These are phyloP conservation scores for Aureobasidium sp. DNA, from an alignment of 2,329 filamentous ascomycete species.

Conservation along the genomic window DNA sequence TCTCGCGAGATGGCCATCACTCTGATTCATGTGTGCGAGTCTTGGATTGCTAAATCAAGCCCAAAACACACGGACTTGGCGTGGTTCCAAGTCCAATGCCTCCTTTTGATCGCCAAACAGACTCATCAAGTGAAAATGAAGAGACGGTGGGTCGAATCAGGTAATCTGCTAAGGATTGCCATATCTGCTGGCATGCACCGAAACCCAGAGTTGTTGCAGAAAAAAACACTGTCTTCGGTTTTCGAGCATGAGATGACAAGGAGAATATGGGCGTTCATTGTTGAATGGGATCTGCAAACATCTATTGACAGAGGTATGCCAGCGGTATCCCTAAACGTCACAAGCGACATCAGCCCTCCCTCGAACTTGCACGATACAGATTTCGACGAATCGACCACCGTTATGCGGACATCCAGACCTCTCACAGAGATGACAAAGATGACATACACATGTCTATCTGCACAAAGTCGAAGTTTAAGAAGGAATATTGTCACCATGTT, in stretches of 20 bases:
- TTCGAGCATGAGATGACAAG: slow-evolving; percentile 46
- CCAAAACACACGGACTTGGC: slow-evolving; percentile 44
- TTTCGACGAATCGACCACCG: slow-evolving; percentile 24
- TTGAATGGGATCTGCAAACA: slow-evolving; percentile 48
- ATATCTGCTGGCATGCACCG: slow-evolving; percentile 47
- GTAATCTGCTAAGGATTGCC: slow-evolving; percentile 43
- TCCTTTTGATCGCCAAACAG: slow-evolving; percentile 43
- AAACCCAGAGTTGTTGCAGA: slow-evolving; percentile 32
- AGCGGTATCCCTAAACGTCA: slow-evolving; percentile 30
- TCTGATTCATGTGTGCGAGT: slow-evolving; percentile 32
- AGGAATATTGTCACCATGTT: slow-evolving; percentile 22
- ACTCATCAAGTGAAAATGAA: slow-evolving; percentile 45
- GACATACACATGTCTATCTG: slow-evolving; percentile 21
- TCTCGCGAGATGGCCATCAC: slow-evolving; percentile 31
- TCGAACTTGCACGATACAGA: slow-evolving; percentile 44
- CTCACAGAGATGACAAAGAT: slow-evolving; percentile 21
- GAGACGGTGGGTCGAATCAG: slow-evolving; percentile 43
- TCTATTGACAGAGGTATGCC: slow-evolving; percentile 48
- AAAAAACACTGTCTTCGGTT: slow-evolving; percentile 24
- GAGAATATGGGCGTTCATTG: slow-evolving; percentile 48
- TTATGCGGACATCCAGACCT: slow-evolving; percentile 17
- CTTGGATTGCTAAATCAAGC: slow-evolving; percentile 36
- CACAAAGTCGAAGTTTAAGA: slow-evolving; percentile 20
- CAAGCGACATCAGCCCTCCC: slow-evolving; percentile 43
- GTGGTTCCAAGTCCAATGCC: slow-evolving; percentile 43